Percentiles rank a stretch among this genome's conserved stretches.
Evolutionary conservation across 495 filamentous ascomycete species (phyloP).

Genomic region (Aspergillus avenaceus): DNA sequence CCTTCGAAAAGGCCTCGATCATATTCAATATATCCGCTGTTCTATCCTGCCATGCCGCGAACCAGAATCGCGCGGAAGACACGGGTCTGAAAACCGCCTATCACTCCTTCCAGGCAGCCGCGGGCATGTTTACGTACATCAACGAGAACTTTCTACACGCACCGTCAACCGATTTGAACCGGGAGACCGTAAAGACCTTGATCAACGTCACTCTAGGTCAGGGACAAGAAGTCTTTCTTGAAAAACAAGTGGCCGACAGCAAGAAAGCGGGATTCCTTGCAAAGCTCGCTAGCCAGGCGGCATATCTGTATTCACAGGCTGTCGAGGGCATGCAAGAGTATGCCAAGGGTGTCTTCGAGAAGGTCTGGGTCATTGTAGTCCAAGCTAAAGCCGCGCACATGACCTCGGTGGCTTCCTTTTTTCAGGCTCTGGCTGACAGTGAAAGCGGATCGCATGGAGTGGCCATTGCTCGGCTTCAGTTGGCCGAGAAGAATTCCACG

Average conservation of each 20-base stretch:
- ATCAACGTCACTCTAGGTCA: conserved; percentile 93
- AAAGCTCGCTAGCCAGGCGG: conserved; percentile 87
- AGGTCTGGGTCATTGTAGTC: conserved; percentile 81
- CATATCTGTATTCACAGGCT: conserved; percentile 81
- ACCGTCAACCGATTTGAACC: conserved; percentile 87
- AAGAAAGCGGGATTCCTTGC: conserved; percentile 93
- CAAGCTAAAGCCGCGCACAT: conserved; percentile 87
- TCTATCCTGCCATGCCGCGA: conserved; percentile 89
- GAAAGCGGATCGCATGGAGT: conserved; percentile 84
- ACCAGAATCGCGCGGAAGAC: conserved; percentile 89
- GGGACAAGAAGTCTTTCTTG: conserved; percentile 93
- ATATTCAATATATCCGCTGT: conserved; percentile 99
- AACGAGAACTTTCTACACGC: conserved; percentile 99
- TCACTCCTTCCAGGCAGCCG: conserved; percentile 96
- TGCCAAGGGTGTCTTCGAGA: conserved; percentile 91
- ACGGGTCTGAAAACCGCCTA: conserved; percentile 92
- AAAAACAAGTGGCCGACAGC: conserved; percentile 88
- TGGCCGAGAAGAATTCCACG: conserved; percentile 70
- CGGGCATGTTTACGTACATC: conserved; percentile 99
- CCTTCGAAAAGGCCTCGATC: conserved; percentile 97
- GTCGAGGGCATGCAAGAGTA: conserved; percentile 89
- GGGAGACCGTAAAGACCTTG: conserved; percentile 91
- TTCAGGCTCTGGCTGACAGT: conserved; percentile 87
- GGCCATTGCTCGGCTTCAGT: conserved; percentile 77
- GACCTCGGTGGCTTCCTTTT: conserved; percentile 85